Conservation (phyloP, 148 eudicot genomes). For the Euryodendron excelsum region DNA sequence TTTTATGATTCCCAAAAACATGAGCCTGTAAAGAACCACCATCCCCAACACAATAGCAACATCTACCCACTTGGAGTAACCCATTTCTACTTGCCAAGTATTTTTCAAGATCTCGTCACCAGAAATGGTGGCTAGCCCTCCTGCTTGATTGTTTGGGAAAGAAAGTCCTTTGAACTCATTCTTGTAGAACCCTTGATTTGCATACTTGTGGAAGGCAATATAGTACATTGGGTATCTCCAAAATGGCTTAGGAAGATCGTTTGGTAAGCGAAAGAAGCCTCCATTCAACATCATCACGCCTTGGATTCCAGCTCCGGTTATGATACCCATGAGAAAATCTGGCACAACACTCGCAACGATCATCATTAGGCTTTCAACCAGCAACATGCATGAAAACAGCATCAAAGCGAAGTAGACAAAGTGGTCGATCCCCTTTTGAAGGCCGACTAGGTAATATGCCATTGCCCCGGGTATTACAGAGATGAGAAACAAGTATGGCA, state of each 20-base stretch:
- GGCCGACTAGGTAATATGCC: constrained; percentile 53
- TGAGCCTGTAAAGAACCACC: constrained; percentile 50
- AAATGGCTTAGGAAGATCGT: constrained; percentile 55
- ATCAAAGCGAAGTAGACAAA: constrained; percentile 36
- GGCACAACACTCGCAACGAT: constrained; percentile 54
- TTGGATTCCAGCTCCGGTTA: constrained; percentile 57
- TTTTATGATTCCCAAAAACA: constrained; percentile 53
- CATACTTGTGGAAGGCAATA: constrained; percentile 53
- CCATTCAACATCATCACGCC: constrained; percentile 60
- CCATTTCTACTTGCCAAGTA: constrained; percentile 59
- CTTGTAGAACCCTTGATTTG: constrained; percentile 46
- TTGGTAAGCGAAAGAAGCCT: constrained; percentile 52
- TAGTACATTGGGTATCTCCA: constrained; percentile 58
- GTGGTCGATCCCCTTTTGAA: constrained; percentile 41
- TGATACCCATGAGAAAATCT: constrained; percentile 57
- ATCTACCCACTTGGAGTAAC: constrained; percentile 71
- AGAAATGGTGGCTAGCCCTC: constrained; percentile 21
- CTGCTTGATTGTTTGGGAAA: constrained; percentile 35
- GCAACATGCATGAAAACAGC: constrained; percentile 33
- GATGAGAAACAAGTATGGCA: constrained; percentile 44
- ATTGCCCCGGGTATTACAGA: constrained; percentile 45
- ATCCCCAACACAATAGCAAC: constrained; percentile 58
- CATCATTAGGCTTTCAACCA: constrained; percentile 71
- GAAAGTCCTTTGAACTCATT: constrained; percentile 48
- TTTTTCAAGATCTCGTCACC: constrained; percentile 48